A percentile compares a stretch with the other conserved stretches of the same genome.
Evolutionary conservation across 345 rosid species (phyloP).

Genomic region (Raphanus raphanistrum): DNA sequence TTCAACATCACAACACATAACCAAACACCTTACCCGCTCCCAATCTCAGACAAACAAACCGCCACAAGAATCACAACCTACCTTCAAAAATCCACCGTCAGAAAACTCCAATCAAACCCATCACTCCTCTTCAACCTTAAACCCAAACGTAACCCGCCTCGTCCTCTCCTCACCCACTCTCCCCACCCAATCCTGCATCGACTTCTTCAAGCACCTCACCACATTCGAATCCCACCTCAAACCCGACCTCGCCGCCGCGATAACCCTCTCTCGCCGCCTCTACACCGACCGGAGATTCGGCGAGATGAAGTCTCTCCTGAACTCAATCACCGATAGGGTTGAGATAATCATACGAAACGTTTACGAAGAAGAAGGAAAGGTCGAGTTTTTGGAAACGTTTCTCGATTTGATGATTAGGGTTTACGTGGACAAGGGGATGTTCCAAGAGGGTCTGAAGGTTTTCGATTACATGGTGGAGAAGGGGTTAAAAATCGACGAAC

Average conservation of each 20-base stretch:
- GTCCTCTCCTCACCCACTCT: constrained; percentile 56
- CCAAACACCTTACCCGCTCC: constrained; percentile 7
- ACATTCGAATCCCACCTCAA: constrained; percentile 39
- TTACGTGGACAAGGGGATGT: constrained; percentile 62
- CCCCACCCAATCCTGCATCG: constrained; percentile 52
- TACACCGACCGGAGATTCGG: constrained; percentile 47
- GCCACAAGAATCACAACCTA: constrained; percentile 24
- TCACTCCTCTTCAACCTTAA: constrained; percentile 52
- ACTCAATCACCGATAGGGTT: constrained; percentile 11
- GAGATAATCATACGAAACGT: not conserved
- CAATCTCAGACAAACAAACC: constrained; percentile 28
- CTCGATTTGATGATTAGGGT: constrained; percentile 70
- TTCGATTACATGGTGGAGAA: constrained; percentile 57
- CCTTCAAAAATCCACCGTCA: constrained; percentile 37
- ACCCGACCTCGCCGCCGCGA: constrained; percentile 54
- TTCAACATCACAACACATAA: constrained; percentile 15
- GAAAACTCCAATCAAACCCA: constrained; percentile 44
- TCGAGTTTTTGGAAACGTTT: constrained; percentile 47
- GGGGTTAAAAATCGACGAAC: constrained; percentile 56
- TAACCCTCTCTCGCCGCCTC: constrained; percentile 49
- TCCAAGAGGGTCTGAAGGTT: constrained; percentile 52
- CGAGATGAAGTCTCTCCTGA: constrained; percentile 54
- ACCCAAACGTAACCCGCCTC: constrained; percentile 47
- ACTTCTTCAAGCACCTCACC: constrained; percentile 56
- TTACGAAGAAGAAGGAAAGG: constrained; percentile 34